Evolutionary conservation across 768 basidiomycete genomes (phyloP).

Genomic region (Mycena metata): DNA sequence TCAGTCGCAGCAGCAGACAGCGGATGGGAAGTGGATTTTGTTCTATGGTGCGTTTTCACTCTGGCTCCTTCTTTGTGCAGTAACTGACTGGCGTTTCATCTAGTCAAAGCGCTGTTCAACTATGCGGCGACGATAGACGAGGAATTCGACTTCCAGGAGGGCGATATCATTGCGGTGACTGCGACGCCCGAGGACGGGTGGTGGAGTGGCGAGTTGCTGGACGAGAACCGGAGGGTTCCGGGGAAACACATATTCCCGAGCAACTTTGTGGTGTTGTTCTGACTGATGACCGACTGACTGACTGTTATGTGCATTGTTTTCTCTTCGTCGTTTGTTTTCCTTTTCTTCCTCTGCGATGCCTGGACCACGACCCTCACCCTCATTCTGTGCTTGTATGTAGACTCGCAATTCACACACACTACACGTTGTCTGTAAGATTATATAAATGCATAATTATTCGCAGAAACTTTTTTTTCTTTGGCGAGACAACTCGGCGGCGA

Average conservation of each 20-base stretch:
- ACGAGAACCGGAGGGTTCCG: constrained; percentile 76
- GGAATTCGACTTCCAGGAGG: constrained; percentile 96
- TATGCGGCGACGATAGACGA: constrained; percentile 88
- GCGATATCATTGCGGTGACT: constrained; percentile 96
- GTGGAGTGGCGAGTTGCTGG: constrained; percentile 95
- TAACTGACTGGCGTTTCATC: constrained; percentile 29
- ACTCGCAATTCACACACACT: no score
- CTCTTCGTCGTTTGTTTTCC: no score
- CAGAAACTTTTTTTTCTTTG: no score
- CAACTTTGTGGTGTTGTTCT: constrained; percentile 89
- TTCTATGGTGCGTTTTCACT: constrained; percentile 81
- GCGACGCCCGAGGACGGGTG: constrained; percentile 96
- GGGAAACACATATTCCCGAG: constrained; percentile 89
- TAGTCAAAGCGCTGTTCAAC: constrained; percentile 93
- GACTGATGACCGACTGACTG: no score
- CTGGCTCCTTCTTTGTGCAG: neutral
- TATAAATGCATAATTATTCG: no score
- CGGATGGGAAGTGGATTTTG: constrained; percentile 84
- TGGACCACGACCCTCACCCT: no score
- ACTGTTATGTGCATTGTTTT: neutral
- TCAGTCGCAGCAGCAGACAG: constrained; percentile 61
- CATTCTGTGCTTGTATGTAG: no score
- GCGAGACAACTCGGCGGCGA: no score
- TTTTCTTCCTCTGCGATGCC: no score
- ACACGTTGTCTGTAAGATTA: no score